These are phyloP conservation scores for Podospora comata DNA, from an alignment of 495 filamentous ascomycete species.

Conservation along the genomic window DNA sequence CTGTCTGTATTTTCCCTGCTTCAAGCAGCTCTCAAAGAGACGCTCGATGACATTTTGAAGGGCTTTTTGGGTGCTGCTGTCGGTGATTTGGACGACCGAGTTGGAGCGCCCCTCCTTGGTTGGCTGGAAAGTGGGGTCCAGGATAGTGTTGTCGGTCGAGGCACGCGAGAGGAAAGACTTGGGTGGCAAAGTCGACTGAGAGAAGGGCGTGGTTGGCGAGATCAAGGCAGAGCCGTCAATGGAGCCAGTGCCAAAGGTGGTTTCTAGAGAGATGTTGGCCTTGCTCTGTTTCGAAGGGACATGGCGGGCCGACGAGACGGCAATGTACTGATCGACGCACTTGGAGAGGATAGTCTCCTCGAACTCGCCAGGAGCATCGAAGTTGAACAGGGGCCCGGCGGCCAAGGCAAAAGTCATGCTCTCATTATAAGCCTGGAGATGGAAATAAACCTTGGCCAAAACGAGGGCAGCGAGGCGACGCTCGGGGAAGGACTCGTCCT, in stretches of 20 bases:
- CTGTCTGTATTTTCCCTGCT: constrained; percentile 83
- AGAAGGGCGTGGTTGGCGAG: constrained; percentile 90
- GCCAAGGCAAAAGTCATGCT: constrained; percentile 98
- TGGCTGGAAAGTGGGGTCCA: constrained; percentile 56
- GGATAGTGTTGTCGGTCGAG: constrained; percentile 59
- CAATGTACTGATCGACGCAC: constrained; percentile 97
- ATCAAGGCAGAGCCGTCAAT: constrained; percentile 62
- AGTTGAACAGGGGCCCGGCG: constrained; percentile 90
- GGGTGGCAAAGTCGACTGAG: constrained; percentile 82
- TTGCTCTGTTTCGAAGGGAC: constrained; percentile 45
- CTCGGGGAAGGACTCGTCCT: constrained; percentile 92
- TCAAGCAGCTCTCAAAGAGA: constrained; percentile 87
- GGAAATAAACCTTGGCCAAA: constrained; percentile 96
- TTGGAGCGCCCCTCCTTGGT: constrained; percentile 48
- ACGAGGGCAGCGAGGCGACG: constrained; percentile 92
- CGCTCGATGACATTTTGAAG: constrained; percentile 80
- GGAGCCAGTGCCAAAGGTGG: constrained; percentile 66
- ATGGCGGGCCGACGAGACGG: constrained; percentile 70
- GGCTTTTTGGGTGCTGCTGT: constrained; percentile 57
- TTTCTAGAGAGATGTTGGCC: constrained; percentile 60
- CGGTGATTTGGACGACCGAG: constrained; percentile 44
- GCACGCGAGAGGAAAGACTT: constrained; percentile 81
- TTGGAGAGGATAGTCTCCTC: constrained; percentile 98
- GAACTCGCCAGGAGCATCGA: constrained; percentile 89
- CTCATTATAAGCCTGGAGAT: constrained; percentile 97